Base-by-base conservation (phyloP, 306 rosid species). In the Cucumis cinereus region DNA sequence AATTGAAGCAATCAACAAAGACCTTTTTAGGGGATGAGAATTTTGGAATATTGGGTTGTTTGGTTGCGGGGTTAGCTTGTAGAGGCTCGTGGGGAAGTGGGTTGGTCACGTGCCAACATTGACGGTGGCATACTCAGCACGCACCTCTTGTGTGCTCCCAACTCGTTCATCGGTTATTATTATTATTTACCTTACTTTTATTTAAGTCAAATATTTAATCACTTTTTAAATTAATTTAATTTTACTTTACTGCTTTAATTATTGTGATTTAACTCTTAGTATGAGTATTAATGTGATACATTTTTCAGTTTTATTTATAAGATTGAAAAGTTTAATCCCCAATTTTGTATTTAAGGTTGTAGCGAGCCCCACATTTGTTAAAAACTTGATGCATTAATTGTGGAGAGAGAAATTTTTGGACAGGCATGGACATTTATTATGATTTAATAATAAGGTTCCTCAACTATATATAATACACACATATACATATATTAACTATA, bases 21-120 rank as follows among this genome's bases (percentile, higher is more conserved):
- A n/a, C 28, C 5, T 33, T 17, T 63, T 61, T 8, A n/a, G 50
- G 52, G 28, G 17, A 66, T 22, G 74, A 47, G 74, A 43, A 68
- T 41, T 58, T 66, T 68, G 74, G 74, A 68, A 68, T 68, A 68
- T 38, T 17, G 33, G 74, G 33, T 6, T 68, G 74, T 43, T 43
- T 43, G 74, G 56, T 38, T 68, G 55, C 30, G 56, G 35, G 4
- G 36, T 68, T 43, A 12, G 52, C 15, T 69, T 45, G 22, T 15
- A 19, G 52, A 26, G 63, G 45, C 1, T 69, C 40, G 77, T 54
- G 74, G 62, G 76, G 35, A 30, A 80, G 95, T 62, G 81, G 81
- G 96, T 70, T 3, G n/a, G 52, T 47, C 89, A 79, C 76, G 82
- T 81, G 97, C 86, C 87, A 78, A 62, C 85, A 47, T 59, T 58